Evolutionary conservation across 352 stramenopile genomes (phyloP).

Genomic region (Hyaloperonospora brassicae): DNA sequence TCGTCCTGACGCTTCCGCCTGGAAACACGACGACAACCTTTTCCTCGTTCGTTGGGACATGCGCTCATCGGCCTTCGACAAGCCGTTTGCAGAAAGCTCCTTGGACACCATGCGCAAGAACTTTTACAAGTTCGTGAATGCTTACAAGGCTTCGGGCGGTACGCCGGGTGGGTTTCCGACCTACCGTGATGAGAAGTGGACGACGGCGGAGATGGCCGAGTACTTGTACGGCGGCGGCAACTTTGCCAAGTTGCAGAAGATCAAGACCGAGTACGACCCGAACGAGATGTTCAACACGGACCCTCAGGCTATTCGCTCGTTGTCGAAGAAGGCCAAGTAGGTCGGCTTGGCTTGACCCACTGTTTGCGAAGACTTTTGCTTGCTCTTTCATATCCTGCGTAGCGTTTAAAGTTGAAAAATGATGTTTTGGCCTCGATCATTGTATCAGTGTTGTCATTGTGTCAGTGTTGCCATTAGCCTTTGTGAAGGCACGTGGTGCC

Average conservation of each 20-base stretch:
- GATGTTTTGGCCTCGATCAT: too few species aligned
- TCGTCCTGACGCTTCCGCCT: conserved; percentile 12
- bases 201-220: conserved; percentile 18
- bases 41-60: conserved; percentile 24
- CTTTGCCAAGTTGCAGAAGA: conserved; percentile 16
- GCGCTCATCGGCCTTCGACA: conserved; percentile 15
- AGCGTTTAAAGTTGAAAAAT: too few species aligned
- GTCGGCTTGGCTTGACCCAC: too few species aligned
- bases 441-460: too few species aligned
- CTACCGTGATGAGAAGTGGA: conserved; percentile 24
- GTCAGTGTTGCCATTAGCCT: too few species aligned
- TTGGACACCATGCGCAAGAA: conserved; percentile 13
- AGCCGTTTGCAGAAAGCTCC: conserved; percentile 15
- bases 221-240: conserved; percentile 20
- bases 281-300: too few species aligned
- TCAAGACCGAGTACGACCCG: too few species aligned
- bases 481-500: too few species aligned
- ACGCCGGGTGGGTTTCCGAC: conserved; percentile 20
- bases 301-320: too few species aligned
- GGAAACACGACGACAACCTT: conserved; percentile 23
- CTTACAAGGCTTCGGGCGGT: conserved; percentile 19
- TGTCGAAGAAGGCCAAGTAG: too few species aligned
- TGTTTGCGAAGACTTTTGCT: too few species aligned
- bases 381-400: too few species aligned
- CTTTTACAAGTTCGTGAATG: conserved; percentile 22